Base-by-base conservation (phyloP, 208 protist genomes). In the Phytomonas francai region DNA sequence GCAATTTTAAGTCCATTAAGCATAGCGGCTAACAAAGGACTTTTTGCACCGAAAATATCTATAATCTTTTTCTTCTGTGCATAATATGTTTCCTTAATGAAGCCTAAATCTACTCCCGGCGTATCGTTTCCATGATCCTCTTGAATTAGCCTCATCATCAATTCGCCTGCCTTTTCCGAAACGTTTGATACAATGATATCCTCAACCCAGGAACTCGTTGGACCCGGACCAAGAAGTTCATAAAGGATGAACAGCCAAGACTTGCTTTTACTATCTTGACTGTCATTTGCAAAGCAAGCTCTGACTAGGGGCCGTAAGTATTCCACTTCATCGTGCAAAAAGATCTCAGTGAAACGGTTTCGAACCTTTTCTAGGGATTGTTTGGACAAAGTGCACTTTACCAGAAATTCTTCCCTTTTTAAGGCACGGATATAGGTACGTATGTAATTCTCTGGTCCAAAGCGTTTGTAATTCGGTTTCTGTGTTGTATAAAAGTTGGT, bases 311-410 rank as follows among this genome's bases (percentile, higher is more conserved):
- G 25, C 29, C 65, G 58, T 16, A 92, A 64, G 66, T 80, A 89
- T n/a, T 72, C 59, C 59, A 76, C 65, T 67, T 89, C 75, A 4
- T 77, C 67, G 58, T 78, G 66, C 59, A 92, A 76, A 9, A 89
- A 71, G 32, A 85, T 69, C 32, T 81, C 67, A 33, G 82, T 64
- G 11, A 93, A 57, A 56, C 51, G 42, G 36, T 73, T 65, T 56
- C 81, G 69, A 42, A 93, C 77, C 30, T 76, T 70, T 33, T 66
- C 72, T 56, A 87, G 81, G 22, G 87, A 88, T 25, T 61, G 71
- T n/a, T 72, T 72, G n/a, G 63, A 72, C 25, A 93, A 73, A 69
- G 89, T 78, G 62, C 79, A 88, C 32, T 71, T 74, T 9, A 72
- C 81, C 12, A 78, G 71, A 4, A 80, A 62, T 30, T 80, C 72